phyloP scores from a whole-genome alignment of 1,284 basidiomycete genomes.

The Ustilago loliicola region DNA sequence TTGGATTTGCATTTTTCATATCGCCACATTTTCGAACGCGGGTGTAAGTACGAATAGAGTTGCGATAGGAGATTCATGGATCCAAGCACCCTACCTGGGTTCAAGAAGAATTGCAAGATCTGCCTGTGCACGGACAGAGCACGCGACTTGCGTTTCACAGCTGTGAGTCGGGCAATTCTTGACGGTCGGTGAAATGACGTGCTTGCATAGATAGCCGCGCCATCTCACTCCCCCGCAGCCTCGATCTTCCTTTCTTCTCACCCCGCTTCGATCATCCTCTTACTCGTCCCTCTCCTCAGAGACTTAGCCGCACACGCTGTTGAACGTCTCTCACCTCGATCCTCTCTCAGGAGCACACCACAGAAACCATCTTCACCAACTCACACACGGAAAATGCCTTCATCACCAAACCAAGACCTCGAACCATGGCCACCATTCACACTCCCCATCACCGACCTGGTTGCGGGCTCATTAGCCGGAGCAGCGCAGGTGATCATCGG shows the following conservation, averaged over 20 bases:
- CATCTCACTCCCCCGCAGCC: background rate
- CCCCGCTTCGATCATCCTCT: background rate
- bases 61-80: no score
- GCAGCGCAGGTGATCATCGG: slow-evolving; percentile 61
- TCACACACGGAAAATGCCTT: background rate
- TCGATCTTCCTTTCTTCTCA: background rate
- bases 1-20: background rate
- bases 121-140: background rate
- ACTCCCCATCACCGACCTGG: slow-evolving; percentile 50
- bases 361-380: background rate
- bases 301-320: no score
- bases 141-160: background rate
- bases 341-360: background rate
- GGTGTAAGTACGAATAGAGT: no score
- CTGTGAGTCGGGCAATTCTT: background rate
- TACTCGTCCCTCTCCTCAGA: no score
- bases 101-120: background rate
- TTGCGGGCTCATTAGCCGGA: slow-evolving; percentile 55
- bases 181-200: slow-evolving; percentile 8
- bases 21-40: background rate
- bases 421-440: slow-evolving; percentile 55
- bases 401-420: background rate
- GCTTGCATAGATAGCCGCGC: slow-evolving; percentile 20
- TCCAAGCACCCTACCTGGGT: no score
- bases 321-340: no score